phyloP scores from a whole-genome alignment of 352 stramenopile species.

The Globisporangium acanthophoron region DNA sequence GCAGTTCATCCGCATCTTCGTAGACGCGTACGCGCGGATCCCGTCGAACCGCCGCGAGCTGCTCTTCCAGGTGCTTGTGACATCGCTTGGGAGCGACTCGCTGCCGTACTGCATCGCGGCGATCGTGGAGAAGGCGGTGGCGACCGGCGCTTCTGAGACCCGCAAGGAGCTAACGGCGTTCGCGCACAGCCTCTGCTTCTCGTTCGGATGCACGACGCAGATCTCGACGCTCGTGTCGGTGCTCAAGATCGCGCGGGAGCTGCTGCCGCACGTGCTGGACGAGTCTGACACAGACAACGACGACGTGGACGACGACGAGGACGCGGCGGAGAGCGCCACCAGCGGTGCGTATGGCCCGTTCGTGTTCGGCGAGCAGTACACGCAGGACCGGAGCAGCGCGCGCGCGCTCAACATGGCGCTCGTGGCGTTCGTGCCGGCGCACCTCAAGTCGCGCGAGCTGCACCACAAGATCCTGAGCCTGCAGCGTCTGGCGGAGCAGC shows the following conservation, averaged over 20 bases:
- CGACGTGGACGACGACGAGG: constrained; percentile 64
- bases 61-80: constrained; percentile 66
- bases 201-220: constrained; percentile 50
- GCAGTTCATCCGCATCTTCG: constrained; percentile 75
- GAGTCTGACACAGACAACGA: constrained; percentile 73
- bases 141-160: constrained; percentile 17
- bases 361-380: constrained; percentile 28
- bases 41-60: constrained; percentile 42
- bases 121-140: constrained; percentile 43
- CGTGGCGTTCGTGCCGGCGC: constrained; percentile 59
- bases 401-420: constrained; percentile 61
- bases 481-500: constrained; percentile 6
- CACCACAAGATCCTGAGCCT: constrained; percentile 70
- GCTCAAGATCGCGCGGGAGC: constrained; percentile 52
- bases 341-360: constrained; percentile 47
- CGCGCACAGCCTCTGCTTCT: constrained; percentile 56
- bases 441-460: constrained; percentile 60
- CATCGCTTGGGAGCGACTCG: constrained; percentile 39
- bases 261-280: constrained; percentile 60
- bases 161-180: constrained; percentile 58
- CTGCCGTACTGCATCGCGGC: constrained; percentile 52
- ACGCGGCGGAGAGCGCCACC: constrained; percentile 25
- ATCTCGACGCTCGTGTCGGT: constrained; percentile 54
- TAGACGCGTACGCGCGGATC: constrained; percentile 67
- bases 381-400: constrained; percentile 27